These are phyloP conservation scores for Leishmania tropica DNA, from an alignment of 208 protist genomes.

Conservation along the genomic window DNA sequence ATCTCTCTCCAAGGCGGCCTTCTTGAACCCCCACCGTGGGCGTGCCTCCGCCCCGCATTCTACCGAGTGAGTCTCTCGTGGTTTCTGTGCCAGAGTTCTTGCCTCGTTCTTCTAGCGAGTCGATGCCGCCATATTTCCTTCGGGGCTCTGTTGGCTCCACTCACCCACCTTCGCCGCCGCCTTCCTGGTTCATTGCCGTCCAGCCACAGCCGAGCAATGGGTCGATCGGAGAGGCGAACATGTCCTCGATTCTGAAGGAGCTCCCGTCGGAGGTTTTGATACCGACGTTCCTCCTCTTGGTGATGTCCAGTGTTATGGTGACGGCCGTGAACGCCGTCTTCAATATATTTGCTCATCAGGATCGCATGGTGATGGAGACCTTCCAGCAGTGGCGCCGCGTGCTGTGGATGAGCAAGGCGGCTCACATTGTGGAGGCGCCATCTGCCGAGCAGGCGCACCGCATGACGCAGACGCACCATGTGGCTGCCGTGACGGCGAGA, in stretches of 20 bases:
- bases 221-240: not conserved
- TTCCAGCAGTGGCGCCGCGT: conserved; percentile 41
- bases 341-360: conserved; percentile 32
- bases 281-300: conserved; percentile 38
- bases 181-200: not conserved
- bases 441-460: conserved; percentile 19
- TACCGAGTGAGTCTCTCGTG: not conserved
- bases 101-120: not conserved
- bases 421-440: conserved; percentile 39
- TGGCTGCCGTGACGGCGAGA: conserved; percentile 5
- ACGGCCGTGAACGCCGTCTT: conserved; percentile 36
- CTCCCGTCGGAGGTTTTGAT: conserved; percentile 40
- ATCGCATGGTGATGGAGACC: conserved; percentile 19
- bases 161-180: not conserved
- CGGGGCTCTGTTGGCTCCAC: not conserved
- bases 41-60: not conserved
- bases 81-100: not conserved
- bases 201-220: not conserved
- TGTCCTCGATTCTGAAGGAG: conserved; percentile 12
- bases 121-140: not conserved
- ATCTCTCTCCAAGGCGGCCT: not conserved
- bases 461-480: conserved; percentile 20
- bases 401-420: conserved; percentile 35
- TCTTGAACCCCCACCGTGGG: not conserved
- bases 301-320: conserved; percentile 40